Evolutionary conservation across 257 asterid genomes (phyloP).

Genomic region (Paulownia fortunei): DNA sequence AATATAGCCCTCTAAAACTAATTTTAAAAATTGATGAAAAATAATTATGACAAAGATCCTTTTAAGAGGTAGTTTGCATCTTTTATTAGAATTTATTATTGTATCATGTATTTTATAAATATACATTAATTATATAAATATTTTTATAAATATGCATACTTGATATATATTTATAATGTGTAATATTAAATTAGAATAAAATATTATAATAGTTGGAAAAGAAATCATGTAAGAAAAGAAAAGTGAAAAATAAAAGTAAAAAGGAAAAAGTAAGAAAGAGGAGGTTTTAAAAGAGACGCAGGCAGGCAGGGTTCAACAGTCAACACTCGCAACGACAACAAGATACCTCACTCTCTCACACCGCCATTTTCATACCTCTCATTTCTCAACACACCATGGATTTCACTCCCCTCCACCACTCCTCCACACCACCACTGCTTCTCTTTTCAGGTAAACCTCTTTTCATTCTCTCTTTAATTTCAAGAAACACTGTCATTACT

Average conservation of each 20-base stretch:
- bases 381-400: constrained; percentile 11
- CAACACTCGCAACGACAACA: background rate
- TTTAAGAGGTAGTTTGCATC: too few relatives aligned
- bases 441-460: constrained; percentile 27
- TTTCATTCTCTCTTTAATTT: background rate
- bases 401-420: background rate
- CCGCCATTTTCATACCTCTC: constrained; percentile 14
- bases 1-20: too few relatives aligned
- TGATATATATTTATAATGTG: too few relatives aligned
- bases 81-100: too few relatives aligned
- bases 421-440: constrained; percentile 19
- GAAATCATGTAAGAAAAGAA: background rate
- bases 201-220: too few relatives aligned
- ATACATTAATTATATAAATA: too few relatives aligned
- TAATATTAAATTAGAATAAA: too few relatives aligned
- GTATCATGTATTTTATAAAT: too few relatives aligned
- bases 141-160: too few relatives aligned
- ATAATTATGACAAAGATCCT: too few relatives aligned
- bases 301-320: background rate
- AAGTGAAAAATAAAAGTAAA: background rate
- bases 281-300: background rate
- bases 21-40: too few relatives aligned
- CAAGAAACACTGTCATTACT: background rate
- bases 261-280: background rate
- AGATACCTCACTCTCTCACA: background rate